Evolutionary conservation across 768 basidiomycete genomes (phyloP), one percentile per base, ranked within the genome.

Genomic region (Boletales sp.): DNA sequence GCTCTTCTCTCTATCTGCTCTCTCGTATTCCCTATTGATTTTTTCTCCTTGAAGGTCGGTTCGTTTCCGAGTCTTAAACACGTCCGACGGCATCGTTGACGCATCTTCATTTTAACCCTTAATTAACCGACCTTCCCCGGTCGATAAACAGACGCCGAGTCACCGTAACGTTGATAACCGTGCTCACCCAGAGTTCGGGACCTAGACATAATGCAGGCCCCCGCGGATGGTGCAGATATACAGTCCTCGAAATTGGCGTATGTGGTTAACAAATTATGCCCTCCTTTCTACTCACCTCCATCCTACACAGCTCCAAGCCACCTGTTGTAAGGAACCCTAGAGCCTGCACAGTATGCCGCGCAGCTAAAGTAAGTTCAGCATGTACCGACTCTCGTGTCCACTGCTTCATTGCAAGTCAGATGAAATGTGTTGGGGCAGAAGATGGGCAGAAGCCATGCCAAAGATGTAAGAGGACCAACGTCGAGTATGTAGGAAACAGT

Each of bases 391-490:
- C 24, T 24, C 40, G 43, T 47, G 55, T 47, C 48, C 35, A 29
- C 18, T 46, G 21, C 43, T 48, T 68, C 50, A 63, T 53, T 41
- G 40, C 47, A 32, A 43, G 45, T 39, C 57, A 92, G 90, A 93
- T 93, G 90, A 90, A 91, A 68, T 93, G 90, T 60, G 89, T 92
- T 51, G 90, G 88, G 40, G 86, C 90, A 43, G 90, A 93, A 65
- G 89, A 92, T 60, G 88, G 89, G 51, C 76, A 81, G 53, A 83
- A 82, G 59, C 81, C 79, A 29, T 93, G 90, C 65, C 88, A 92
- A 65, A 84, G 90, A 44, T 93, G 90, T 71, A 85, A 81, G 63
- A 84, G 90, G 51, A 83, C 87, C 31, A 85, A 84, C 56, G 81
- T 83, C 44, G 83, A 88, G 86, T 86, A 65, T 53, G 82, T 75